Percentiles rank a stretch among this genome's conserved stretches.
These are phyloP conservation scores for Spathaspora sp. DNA, from an alignment of 1,139 yeast genomes.

Conservation along the genomic window DNA sequence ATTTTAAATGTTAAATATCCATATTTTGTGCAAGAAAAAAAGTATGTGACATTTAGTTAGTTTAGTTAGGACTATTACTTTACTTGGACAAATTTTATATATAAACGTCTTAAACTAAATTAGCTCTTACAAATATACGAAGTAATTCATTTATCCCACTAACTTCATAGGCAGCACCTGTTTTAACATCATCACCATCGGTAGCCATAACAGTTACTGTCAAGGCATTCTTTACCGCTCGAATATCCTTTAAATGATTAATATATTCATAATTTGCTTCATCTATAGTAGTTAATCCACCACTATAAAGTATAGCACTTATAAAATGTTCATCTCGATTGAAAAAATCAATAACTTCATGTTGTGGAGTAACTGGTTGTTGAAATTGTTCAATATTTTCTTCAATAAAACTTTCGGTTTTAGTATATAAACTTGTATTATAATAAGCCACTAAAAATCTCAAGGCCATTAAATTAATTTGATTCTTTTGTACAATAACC, in stretches of 20 bases:
- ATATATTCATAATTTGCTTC: constrained; percentile 69
- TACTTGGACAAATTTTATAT: too few species aligned
- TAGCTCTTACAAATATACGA: constrained; percentile 26
- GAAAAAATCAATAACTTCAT: constrained; percentile 1
- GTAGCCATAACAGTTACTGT: constrained; percentile 59
- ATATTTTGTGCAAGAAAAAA: too few species aligned
- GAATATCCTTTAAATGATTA: constrained; percentile 38
- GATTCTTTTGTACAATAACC: constrained; percentile 64
- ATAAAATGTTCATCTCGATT: constrained; percentile 14
- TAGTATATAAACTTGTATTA: constrained; percentile 18
- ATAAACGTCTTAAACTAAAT: background rate
- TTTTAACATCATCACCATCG: constrained; percentile 37
- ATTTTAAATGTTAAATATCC: constrained; percentile 15
- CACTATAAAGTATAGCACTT: constrained; percentile 55
- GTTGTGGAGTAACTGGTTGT: constrained; percentile 6
- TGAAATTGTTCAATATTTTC: constrained; percentile 15
- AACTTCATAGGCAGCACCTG: constrained; percentile 67
- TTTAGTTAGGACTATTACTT: too few species aligned
- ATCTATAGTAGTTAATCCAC: constrained; percentile 68
- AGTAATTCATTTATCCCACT: constrained; percentile 79
- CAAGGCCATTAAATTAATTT: constrained; percentile 53
- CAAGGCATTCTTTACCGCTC: constrained; percentile 42
- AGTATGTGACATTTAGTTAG: too few species aligned
- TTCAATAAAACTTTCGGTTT: constrained; percentile 20
- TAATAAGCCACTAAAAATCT: constrained; percentile 43